Evolutionary conservation across 2,329 filamentous ascomycete genomes (phyloP).

Genomic region (Leptodontidium sp.): DNA sequence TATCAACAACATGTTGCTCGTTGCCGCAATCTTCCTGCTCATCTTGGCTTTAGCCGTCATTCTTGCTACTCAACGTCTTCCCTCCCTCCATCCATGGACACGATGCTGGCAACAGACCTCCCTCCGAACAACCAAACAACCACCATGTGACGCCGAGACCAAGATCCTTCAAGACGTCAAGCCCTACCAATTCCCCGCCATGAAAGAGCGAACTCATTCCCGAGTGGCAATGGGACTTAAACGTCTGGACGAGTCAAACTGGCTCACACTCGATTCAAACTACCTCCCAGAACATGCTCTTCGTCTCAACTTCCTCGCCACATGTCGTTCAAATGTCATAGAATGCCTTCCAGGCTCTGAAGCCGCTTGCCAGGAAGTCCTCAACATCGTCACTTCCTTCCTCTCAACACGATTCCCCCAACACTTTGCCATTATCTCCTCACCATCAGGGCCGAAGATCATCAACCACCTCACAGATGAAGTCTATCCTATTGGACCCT

Average conservation of each 20-base stretch:
- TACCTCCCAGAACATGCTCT: constrained; percentile 55
- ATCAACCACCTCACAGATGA: constrained; percentile 55
- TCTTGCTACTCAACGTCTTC: constrained; percentile 15
- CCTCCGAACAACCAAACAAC: constrained; percentile 11
- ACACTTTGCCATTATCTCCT: constrained; percentile 51
- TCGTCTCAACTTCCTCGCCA: constrained; percentile 51
- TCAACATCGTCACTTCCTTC: constrained; percentile 55
- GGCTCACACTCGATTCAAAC: constrained; percentile 57
- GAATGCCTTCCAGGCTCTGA: constrained; percentile 54
- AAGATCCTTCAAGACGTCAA: constrained; percentile 31
- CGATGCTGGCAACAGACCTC: constrained; percentile 13
- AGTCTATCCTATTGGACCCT: constrained; percentile 50
- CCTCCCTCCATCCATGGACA: constrained; percentile 15
- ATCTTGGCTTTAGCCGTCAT: constrained; percentile 19
- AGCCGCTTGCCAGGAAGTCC: constrained; percentile 55
- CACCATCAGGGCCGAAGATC: constrained; percentile 46
- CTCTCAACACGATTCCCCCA: constrained; percentile 53
- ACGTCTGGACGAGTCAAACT: constrained; percentile 54
- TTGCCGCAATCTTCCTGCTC: constrained; percentile 20
- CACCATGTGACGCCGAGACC: constrained; percentile 21
- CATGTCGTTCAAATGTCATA: constrained; percentile 52
- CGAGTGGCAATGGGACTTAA: constrained; percentile 57
- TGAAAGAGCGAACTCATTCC: constrained; percentile 32
- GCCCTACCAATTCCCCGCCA: constrained; percentile 38
- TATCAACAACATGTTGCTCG: constrained; percentile 8